Conservation (phyloP, 805 yeast genomes). For the Zygosaccharomyces bailii region DNA sequence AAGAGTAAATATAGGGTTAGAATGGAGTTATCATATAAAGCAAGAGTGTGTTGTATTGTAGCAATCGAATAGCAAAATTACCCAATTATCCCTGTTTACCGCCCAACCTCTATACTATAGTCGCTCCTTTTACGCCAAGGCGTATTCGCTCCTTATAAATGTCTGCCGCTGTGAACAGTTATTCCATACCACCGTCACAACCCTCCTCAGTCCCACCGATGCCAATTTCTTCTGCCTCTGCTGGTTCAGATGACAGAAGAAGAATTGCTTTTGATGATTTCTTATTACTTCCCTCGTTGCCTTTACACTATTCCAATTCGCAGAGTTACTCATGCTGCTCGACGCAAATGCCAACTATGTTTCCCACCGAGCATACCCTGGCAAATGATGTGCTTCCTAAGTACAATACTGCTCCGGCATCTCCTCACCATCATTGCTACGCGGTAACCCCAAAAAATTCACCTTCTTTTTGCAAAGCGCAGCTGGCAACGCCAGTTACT, state of each 20-base stretch:
- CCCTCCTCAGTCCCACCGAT: conserved; percentile 10
- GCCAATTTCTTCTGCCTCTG: conserved; percentile 13
- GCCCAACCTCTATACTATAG: not conserved
- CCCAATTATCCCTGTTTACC: not conserved
- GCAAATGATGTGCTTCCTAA: conserved; percentile 15
- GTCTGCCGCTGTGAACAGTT: conserved; percentile 16
- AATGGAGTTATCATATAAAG: not conserved
- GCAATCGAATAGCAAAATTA: not conserved
- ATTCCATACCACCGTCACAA: conserved; percentile 11
- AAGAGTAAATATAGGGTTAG: not conserved
- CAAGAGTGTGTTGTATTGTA: not conserved
- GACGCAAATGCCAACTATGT: conserved; percentile 7
- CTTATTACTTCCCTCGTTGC: conserved; percentile 19
- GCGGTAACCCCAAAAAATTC: conserved; percentile 28
- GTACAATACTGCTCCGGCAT: conserved; percentile 34
- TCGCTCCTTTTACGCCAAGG: conserved; percentile 2
- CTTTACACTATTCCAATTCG: conserved; percentile 8
- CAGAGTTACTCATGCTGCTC: conserved; percentile 14
- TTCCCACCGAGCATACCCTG: conserved; percentile 6
- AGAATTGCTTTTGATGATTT: conserved; percentile 26
- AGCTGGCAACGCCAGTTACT: conserved; percentile 9
- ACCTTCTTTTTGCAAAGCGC: conserved; percentile 20
- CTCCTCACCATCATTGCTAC: conserved; percentile 20
- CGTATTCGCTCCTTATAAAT: conserved; percentile 12
- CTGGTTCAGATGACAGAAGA: conserved; percentile 18